phyloP scores from a whole-genome alignment of 2,329 filamentous ascomycete genomes.

The Stagonosporopsis chrysanthemi region DNA sequence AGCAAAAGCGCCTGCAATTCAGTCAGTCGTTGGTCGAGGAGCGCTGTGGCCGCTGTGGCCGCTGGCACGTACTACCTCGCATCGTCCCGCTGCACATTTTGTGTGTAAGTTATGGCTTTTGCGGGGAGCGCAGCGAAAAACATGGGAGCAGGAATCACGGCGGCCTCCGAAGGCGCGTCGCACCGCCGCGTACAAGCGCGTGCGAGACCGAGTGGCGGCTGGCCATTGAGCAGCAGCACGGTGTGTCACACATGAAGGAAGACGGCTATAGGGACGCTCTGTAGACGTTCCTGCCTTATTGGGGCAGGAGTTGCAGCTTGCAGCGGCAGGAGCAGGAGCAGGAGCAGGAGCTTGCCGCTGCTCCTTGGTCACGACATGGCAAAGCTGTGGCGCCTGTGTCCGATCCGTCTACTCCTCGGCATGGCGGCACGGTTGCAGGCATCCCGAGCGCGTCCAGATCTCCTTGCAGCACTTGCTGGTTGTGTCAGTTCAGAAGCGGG shows the following conservation, averaged over 20 bases:
- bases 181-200: conserved; percentile 13
- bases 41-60: background rate
- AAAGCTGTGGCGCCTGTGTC: conserved; percentile 2
- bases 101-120: conserved; percentile 23
- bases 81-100: conserved; percentile 34
- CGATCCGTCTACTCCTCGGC: conserved; percentile 15
- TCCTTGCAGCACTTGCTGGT: background rate
- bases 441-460: conserved; percentile 3
- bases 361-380: conserved; percentile 11
- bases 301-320: background rate
- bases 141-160: conserved; percentile 22
- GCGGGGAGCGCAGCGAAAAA: conserved; percentile 17
- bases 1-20: conserved; percentile 34
- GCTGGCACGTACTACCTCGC: conserved; percentile 32
- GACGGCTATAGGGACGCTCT: background rate
- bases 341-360: background rate
- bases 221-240: conserved; percentile 15
- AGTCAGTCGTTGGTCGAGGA: conserved; percentile 5
- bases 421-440: conserved; percentile 6
- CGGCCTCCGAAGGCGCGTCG: conserved; percentile 16
- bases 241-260: conserved; percentile 2
- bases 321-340: no score
- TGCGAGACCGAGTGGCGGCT: conserved; percentile 18
- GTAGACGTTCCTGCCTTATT: background rate
- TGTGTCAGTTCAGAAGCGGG: no score